These are phyloP conservation scores for Cucurbita ficifolia DNA, from an alignment of 306 rosid genomes.

Conservation along the genomic window DNA sequence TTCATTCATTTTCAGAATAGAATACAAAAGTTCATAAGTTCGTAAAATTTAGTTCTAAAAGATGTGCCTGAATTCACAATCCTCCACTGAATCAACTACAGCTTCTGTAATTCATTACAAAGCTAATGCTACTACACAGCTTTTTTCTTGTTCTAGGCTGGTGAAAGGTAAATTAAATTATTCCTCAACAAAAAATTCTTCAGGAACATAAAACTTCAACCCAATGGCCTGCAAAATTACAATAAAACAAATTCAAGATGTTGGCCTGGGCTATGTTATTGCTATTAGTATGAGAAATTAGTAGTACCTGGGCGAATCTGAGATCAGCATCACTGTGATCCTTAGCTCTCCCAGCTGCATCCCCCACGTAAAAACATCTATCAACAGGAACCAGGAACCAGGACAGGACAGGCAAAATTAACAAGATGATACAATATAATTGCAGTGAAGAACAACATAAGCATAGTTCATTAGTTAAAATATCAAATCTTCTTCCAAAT, in stretches of 20 bases:
- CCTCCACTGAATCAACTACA: not conserved
- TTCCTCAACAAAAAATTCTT: constrained; percentile 36
- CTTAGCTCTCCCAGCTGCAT: constrained; percentile 74
- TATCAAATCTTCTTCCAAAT: not conserved
- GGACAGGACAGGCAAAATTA: not conserved
- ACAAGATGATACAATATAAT: not conserved
- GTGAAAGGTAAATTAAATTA: not conserved
- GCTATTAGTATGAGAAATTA: not conserved
- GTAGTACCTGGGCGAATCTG: constrained; percentile 64
- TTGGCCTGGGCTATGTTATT: too few species aligned
- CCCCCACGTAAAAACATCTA: constrained; percentile 76
- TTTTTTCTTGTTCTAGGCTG: not conserved
- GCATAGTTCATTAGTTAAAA: too few species aligned
- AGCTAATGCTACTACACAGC: not conserved
- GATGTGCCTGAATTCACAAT: too few species aligned
- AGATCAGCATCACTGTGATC: constrained; percentile 93
- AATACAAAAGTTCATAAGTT: not conserved
- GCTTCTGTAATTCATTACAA: not conserved
- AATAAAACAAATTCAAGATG: constrained; percentile 8
- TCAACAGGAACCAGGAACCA: not conserved
- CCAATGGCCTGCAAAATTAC: constrained; percentile 43
- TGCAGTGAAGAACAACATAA: not conserved
- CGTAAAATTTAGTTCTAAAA: too few species aligned
- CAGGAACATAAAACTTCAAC: constrained; percentile 62
- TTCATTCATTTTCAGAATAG: not conserved